Percentiles rank a stretch among this genome's conserved stretches.
Evolutionary conservation across 148 eudicot species (phyloP).

Genomic region (Rhododendron williamsianum): DNA sequence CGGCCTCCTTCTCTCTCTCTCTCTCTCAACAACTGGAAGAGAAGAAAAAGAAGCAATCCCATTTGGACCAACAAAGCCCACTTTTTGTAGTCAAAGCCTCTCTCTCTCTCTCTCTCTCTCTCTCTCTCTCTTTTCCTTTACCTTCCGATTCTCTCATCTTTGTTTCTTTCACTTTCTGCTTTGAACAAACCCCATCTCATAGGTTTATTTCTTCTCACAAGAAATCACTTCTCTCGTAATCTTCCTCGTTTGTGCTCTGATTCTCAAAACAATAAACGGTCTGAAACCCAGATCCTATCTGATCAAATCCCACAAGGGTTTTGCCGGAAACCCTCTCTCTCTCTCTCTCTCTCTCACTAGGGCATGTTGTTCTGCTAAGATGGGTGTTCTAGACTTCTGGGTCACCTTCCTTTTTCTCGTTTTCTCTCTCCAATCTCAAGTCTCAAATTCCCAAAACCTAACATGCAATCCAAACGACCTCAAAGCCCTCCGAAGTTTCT

Average conservation of each 20-base stretch:
- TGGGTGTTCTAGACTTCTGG: slow-evolving; percentile 11
- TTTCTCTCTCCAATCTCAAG: slow-evolving; percentile 5
- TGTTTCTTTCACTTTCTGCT: not conserved
- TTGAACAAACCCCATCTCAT: not conserved
- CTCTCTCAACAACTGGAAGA: slow-evolving; percentile 5
- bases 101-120: not conserved
- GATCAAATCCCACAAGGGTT: not conserved
- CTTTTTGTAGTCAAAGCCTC: not conserved
- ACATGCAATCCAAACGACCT: slow-evolving; percentile 21
- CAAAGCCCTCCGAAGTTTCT: slow-evolving; percentile 15
- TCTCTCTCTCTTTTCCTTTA: not conserved
- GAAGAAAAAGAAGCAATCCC: not conserved
- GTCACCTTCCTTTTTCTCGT: not conserved
- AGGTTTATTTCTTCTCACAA: not conserved
- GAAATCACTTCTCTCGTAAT: not conserved
- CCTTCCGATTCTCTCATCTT: not conserved
- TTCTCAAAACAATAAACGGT: not conserved
- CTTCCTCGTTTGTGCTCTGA: not conserved
- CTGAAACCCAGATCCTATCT: slow-evolving; percentile 1
- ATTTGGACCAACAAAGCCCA: slow-evolving; percentile 2
- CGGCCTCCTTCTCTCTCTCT: not conserved
- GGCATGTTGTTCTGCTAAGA: slow-evolving; percentile 2
- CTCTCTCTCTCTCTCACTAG: not conserved
- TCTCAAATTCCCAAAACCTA: slow-evolving; percentile 14
- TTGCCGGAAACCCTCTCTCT: not conserved